Evolutionary conservation across 164 flowering plant species (phyloP), one percentile per base, ranked within the genome.

Genomic region (Macadamia integrifolia): DNA sequence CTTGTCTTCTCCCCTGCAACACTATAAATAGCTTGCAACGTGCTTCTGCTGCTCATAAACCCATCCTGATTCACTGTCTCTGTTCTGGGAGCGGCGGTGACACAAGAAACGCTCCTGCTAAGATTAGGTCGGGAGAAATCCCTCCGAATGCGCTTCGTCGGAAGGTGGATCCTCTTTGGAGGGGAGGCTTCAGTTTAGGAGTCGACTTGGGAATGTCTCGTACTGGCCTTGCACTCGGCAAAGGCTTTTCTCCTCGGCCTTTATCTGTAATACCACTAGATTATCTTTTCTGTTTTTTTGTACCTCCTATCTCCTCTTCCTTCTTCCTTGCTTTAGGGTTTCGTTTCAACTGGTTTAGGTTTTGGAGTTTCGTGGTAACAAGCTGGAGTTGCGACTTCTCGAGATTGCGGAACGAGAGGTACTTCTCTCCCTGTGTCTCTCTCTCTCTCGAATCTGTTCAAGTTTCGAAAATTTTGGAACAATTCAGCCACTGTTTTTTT

Each of bases 191-290:
- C 83, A 91, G 93, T 72, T 72, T 89, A 35, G 97, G 98, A 28
- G 80, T 93, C 12, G 98, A 93, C 72, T 73, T 87, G 74, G 98
- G 98, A 55, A 55, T 74, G 71, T 78, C 94, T 64, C 86, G 92
- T 62, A 93, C 98, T 15, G 97, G 98, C 58, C 79, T 93, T 67
- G 98, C 98, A 57, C 73, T 91, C 44, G 87, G 98, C 77, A 91
- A 89, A 79, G 98, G 96, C 77, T 93, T 81, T 83, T 66, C 84
- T 0, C 40, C 83, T 71, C 93, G 94, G 50, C 97, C 98, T 48
- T 82, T 93, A 48, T 83, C 93, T 43, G 98, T 92, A 80, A 49
- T 31, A 50, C 62, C 66, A 18, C 18, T 28, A 8, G 8, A 49
- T 59, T 69, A 18, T 18, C 35, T 4, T 12, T 14, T 53, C 57